A percentile compares a stretch with the other conserved stretches of the same genome.
Conservation (phyloP, 495 filamentous ascomycete genomes). For the Penicillium subrubescens region DNA sequence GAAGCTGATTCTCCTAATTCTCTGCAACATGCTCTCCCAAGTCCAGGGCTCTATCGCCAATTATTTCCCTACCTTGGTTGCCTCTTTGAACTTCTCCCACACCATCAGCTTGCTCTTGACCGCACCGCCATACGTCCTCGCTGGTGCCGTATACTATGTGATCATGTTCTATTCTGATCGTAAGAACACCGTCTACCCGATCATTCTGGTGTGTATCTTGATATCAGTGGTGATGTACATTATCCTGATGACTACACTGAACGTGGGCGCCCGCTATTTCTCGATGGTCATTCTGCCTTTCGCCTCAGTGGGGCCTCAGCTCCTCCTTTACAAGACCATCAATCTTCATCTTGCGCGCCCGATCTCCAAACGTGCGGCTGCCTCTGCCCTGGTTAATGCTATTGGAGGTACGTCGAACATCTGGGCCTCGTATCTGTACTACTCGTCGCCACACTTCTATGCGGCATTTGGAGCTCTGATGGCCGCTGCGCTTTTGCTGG, state of each 20-base stretch:
- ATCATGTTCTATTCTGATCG: conserved; percentile 33
- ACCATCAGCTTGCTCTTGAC: conserved; percentile 51
- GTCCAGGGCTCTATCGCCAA: conserved; percentile 47
- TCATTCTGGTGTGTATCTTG: conserved; percentile 25
- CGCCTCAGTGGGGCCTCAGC: conserved; percentile 34
- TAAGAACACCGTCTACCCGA: conserved; percentile 26
- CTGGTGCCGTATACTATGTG: conserved; percentile 25
- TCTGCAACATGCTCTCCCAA: conserved; percentile 35
- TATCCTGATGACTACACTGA: conserved; percentile 26
- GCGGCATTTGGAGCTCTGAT: conserved; percentile 42
- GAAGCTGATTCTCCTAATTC: conserved; percentile 27
- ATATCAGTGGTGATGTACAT: conserved; percentile 33
- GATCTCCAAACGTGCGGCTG: conserved; percentile 33
- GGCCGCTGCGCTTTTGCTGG: conserved; percentile 36
- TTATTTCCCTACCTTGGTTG: conserved; percentile 80
- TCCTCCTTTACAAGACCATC: conserved; percentile 34
- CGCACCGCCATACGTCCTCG: conserved; percentile 29
- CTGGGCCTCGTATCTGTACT: conserved; percentile 44
- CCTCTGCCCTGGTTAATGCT: conserved; percentile 33
- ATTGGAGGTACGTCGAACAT: conserved; percentile 43
- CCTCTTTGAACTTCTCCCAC: conserved; percentile 62
- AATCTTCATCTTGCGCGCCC: conserved; percentile 34
- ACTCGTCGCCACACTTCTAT: conserved; percentile 35
- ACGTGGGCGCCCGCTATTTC: conserved; percentile 33
- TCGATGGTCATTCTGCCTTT: conserved; percentile 34